Evolutionary conservation across 306 rosid genomes (phyloP).

Genomic region (Vigna angularis): DNA sequence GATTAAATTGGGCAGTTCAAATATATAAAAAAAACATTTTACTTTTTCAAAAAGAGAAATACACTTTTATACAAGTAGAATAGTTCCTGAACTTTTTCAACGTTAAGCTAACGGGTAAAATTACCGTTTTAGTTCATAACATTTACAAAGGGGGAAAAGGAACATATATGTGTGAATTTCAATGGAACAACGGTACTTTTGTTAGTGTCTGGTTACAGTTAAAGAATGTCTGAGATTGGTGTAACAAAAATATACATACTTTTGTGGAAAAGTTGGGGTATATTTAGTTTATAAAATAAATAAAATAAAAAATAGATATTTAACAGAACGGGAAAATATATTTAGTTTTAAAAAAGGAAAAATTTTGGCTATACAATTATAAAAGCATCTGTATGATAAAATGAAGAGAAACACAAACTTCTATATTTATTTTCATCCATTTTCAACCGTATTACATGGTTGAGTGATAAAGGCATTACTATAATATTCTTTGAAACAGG

Average conservation of each 20-base stretch:
- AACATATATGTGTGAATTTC: neutral
- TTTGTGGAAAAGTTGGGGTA: neutral
- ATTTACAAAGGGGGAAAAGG: neutral
- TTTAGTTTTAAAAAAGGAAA: neutral
- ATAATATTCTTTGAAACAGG: too few species aligned
- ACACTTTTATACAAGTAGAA: neutral
- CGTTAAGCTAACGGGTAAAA: slow-evolving; percentile 8
- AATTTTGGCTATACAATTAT: neutral
- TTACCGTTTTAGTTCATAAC: neutral
- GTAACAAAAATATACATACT: neutral
- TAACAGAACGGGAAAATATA: neutral
- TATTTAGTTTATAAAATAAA: neutral
- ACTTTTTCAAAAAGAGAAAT: neutral
- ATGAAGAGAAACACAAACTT: neutral
- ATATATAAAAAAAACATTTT: neutral
- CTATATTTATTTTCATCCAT: neutral
- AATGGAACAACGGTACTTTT: neutral
- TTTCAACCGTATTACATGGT: neutral
- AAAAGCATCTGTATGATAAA: neutral
- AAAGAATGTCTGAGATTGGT: neutral
- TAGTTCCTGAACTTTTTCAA: neutral
- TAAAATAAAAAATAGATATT: neutral
- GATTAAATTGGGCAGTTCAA: neutral
- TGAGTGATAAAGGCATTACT: too few species aligned
- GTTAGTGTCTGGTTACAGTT: neutral